A percentile compares a stretch with the other conserved stretches of the same genome.
Conservation (phyloP, 306 rosid genomes). For the Pyrus pyrifolia region DNA sequence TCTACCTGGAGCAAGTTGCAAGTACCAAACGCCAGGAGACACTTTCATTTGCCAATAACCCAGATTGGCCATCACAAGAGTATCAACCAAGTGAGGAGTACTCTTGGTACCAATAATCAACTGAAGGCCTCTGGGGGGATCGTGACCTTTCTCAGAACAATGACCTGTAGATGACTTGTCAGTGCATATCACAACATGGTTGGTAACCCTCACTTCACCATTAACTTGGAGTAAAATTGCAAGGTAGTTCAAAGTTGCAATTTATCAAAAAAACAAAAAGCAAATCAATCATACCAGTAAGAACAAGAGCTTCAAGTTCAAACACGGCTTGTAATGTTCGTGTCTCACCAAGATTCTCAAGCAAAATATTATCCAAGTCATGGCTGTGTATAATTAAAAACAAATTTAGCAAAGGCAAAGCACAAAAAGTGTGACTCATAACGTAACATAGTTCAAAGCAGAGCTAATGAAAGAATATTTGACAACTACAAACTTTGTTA, state of each 20-base stretch:
- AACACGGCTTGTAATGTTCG: conserved; percentile 89
- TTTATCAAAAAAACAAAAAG: conserved; percentile 3
- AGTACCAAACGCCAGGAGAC: conserved; percentile 98
- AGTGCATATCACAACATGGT: conserved; percentile 5
- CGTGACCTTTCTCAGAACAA: conserved; percentile 92
- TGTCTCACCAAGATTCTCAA: conserved; percentile 88
- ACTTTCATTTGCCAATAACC: conserved; percentile 99
- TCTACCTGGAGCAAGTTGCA: conserved; percentile 98
- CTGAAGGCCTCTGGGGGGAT: conserved; percentile 95
- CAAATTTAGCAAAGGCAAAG: background rate
- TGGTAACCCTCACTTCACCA: conserved; percentile 3
- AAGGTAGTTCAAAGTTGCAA: background rate
- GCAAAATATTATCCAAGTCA: conserved; percentile 97
- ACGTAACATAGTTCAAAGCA: background rate
- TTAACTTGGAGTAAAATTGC: background rate
- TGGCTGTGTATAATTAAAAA: conserved; percentile 54
- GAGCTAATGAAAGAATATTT: conserved; percentile 4
- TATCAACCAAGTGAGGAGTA: conserved; percentile 85
- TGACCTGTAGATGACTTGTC: conserved; percentile 57
- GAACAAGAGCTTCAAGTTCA: conserved; percentile 98
- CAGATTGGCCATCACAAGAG: conserved; percentile 97
- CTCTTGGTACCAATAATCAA: conserved; percentile 88
- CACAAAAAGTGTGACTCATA: background rate
- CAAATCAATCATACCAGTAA: conserved; percentile 51
- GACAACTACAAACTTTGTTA: background rate